A percentile compares a stretch with the other conserved stretches of the same genome.
Evolutionary conservation across 169 alveolate species (phyloP).

Genomic region (Plasmodium gallinaceum): DNA sequence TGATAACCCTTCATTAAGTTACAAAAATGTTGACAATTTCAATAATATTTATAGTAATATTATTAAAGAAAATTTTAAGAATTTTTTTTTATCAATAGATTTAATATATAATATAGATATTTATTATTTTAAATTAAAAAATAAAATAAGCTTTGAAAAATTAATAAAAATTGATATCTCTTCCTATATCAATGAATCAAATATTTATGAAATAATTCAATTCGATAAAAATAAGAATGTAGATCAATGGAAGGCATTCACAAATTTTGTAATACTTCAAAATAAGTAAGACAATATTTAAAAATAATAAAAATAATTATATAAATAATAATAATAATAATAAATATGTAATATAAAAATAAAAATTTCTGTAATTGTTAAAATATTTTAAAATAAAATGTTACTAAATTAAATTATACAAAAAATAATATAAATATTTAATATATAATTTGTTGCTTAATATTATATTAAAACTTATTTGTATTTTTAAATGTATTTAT

Average conservation of each 20-base stretch:
- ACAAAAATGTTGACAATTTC: slow-evolving; percentile 9
- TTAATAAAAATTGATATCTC: slow-evolving; percentile 54
- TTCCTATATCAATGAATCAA: slow-evolving; percentile 52
- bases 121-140: slow-evolving; percentile 53
- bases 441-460: too few species aligned
- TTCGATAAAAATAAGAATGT: slow-evolving; percentile 30
- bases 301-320: background rate
- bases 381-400: too few species aligned
- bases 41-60: slow-evolving; percentile 10
- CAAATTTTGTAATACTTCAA: slow-evolving; percentile 41
- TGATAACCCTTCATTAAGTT: background rate
- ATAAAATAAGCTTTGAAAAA: slow-evolving; percentile 50
- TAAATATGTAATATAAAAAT: background rate
- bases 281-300: slow-evolving; percentile 25
- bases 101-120: slow-evolving; percentile 50
- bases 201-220: slow-evolving; percentile 50
- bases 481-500: background rate
- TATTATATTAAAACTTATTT: background rate
- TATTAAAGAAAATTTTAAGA: slow-evolving; percentile 20
- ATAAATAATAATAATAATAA: too few species aligned
- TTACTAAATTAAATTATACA: too few species aligned
- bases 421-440: too few species aligned
- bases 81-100: slow-evolving; percentile 60
- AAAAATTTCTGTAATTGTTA: too few species aligned
- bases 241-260: slow-evolving; percentile 43